These are phyloP conservation scores for Sugiyamaella paludigena DNA, from an alignment of 1,139 yeast genomes.

Conservation along the genomic window DNA sequence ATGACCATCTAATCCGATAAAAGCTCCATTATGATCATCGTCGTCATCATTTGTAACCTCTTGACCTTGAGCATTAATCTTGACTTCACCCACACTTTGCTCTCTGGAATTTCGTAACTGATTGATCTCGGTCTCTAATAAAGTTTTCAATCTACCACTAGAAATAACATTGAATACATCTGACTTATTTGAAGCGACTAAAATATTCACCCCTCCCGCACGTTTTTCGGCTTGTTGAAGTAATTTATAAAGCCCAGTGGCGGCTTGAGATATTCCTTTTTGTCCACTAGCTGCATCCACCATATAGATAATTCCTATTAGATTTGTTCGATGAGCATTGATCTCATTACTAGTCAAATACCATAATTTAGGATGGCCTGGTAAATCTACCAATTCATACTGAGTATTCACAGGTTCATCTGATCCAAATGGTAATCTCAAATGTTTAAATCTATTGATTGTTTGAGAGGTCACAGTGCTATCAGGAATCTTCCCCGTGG, in stretches of 20 bases:
- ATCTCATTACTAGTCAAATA: constrained; percentile 30
- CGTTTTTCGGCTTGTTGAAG: constrained; percentile 35
- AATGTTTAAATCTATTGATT: constrained; percentile 41
- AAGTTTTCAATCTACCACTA: constrained; percentile 52
- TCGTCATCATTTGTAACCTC: constrained; percentile 28
- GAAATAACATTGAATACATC: constrained; percentile 85
- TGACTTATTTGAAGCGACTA: constrained; percentile 77
- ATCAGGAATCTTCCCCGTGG: neutral
- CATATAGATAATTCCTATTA: constrained; percentile 66
- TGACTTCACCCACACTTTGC: constrained; percentile 44
- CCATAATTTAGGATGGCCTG: constrained; percentile 78
- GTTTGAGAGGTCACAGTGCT: constrained; percentile 49
- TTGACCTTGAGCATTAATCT: constrained; percentile 21
- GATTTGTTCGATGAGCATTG: constrained; percentile 37
- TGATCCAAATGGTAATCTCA: constrained; percentile 40
- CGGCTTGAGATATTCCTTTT: constrained; percentile 33
- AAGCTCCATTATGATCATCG: constrained; percentile 41
- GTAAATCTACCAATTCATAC: constrained; percentile 66
- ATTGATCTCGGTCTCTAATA: constrained; percentile 64
- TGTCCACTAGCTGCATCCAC: constrained; percentile 45
- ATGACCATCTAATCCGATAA: constrained; percentile 45
- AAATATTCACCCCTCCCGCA: constrained; percentile 58
- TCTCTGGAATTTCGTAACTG: constrained; percentile 49
- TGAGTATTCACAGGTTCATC: constrained; percentile 25
- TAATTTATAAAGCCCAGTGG: constrained; percentile 33